Evolutionary conservation across 495 filamentous ascomycete species (phyloP).

Genomic region (Oidiodendron maius): DNA sequence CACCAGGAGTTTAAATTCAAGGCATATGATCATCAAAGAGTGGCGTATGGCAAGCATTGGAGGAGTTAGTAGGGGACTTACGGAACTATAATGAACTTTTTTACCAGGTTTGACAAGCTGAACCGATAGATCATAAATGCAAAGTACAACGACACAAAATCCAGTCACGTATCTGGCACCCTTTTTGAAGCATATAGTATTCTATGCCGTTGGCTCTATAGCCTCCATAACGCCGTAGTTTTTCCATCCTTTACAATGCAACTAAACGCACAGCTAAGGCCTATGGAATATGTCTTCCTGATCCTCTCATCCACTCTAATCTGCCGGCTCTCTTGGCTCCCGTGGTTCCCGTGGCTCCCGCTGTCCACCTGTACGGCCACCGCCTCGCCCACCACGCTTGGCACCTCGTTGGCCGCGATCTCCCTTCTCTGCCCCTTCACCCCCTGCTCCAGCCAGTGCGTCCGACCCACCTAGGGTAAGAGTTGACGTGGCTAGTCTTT

Average conservation of each 20-base stretch:
- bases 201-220: constrained; percentile 20
- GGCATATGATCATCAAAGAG: constrained; percentile 11
- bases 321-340: not conserved
- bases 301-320: not conserved
- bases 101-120: constrained; percentile 24
- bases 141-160: constrained; percentile 9
- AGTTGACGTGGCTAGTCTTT: constrained; percentile 81
- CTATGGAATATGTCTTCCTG: constrained; percentile 8
- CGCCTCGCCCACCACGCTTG: constrained; percentile 35
- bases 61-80: constrained; percentile 24
- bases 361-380: constrained; percentile 34
- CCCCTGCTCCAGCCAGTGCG: constrained; percentile 32
- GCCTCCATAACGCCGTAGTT: constrained; percentile 22
- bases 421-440: constrained; percentile 25
- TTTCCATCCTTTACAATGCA: constrained; percentile 29
- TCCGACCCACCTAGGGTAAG: constrained; percentile 55
- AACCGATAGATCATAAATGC: constrained; percentile 24
- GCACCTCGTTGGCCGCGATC: constrained; percentile 31
- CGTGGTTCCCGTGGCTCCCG: constrained; percentile 27
- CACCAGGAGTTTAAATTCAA: constrained; percentile 22
- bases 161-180: not conserved
- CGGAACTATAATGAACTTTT: constrained; percentile 18
- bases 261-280: constrained; percentile 13
- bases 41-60: constrained; percentile 27
- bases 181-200: constrained; percentile 14